These are phyloP conservation scores for Cladosporium halotolerans DNA, from an alignment of 2,329 filamentous ascomycete genomes.

Conservation along the genomic window DNA sequence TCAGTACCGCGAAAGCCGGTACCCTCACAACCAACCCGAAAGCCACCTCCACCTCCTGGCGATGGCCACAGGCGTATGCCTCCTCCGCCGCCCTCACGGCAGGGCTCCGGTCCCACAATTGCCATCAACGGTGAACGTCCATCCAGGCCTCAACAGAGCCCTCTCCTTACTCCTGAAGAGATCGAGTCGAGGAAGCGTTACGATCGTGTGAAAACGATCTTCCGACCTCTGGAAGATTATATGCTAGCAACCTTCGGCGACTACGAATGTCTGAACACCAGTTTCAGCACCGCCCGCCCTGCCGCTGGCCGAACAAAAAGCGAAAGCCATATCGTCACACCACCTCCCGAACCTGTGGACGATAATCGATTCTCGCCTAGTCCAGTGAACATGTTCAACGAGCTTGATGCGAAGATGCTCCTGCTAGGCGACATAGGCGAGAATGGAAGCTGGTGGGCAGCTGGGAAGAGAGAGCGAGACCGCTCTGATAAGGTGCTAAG, in stretches of 20 bases:
- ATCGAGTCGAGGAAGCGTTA: conserved; percentile 25
- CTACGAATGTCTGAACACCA: conserved; percentile 66
- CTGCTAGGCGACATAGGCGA: conserved; percentile 70
- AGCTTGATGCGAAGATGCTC: conserved; percentile 68
- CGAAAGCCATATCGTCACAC: conserved; percentile 37
- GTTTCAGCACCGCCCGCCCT: conserved; percentile 57
- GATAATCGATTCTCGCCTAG: conserved; percentile 16
- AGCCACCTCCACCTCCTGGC: conserved; percentile 29
- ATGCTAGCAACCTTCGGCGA: conserved; percentile 62
- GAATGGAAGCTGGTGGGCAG: conserved; percentile 73
- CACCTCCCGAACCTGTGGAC: conserved; percentile 28
- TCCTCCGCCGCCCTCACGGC: background rate
- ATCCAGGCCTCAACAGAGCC: conserved; percentile 21
- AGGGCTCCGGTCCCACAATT: background rate
- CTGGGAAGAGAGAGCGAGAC: conserved; percentile 44
- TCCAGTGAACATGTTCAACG: conserved; percentile 44
- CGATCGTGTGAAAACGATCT: conserved; percentile 53
- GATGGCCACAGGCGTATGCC: conserved; percentile 16
- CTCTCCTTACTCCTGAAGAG: conserved; percentile 22
- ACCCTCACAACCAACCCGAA: conserved; percentile 24
- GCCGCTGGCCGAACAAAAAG: conserved; percentile 35
- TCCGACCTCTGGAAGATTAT: conserved; percentile 72
- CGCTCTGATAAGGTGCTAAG: conserved; percentile 23
- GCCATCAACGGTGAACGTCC: conserved; percentile 18
- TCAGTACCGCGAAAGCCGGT: conserved; percentile 21